Base-by-base conservation (phyloP, 257 asterid species). In the Fraxinus pennsylvanica region DNA sequence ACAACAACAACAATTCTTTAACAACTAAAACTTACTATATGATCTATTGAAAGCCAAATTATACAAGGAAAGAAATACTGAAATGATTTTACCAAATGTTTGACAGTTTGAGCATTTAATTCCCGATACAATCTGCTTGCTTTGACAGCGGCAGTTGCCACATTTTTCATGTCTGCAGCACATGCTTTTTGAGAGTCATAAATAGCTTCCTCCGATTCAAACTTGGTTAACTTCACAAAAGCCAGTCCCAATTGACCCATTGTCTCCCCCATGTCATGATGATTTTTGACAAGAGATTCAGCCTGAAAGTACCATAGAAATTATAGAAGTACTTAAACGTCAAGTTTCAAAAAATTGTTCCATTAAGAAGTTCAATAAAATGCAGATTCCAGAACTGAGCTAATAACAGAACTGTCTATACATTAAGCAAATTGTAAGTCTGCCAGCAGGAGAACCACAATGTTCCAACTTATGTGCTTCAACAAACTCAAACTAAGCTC, bases 181-280 rank as follows among this genome's bases (percentile, higher is more conserved):
- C 96, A 84, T 35, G 87, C 80, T 90, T 94, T 91, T 87, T 96
- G 99, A 71, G 97, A 88, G 81, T 93, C 97, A 83, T 82, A 88
- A 83, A 86, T 82, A 73, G 96, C 92, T 88, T 88, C 96, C 85
- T 96, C 99, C 30, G 96, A 88, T 79, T 96, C 99, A 86, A 96
- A 92, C 85, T 93, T 96, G 73, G 97, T 96, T 83, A 96, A 79
- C 78, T 96, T 96, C 83, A 96, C 99, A 79, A 96, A 88, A 68
- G 97, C 94, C 72, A 96, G 79, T 76, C 99, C 99, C 85, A 96
- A 81, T 73, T 96, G 98, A 72, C 99, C 99, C 87, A 92, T 85
- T 70, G 98, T 92, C 85, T 93, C 98, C 85, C 99, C 98, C 57
- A 92, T 96, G 77, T 96, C 99, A 85, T 96, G 97, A 83, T 96